Base-by-base conservation (phyloP, 257 asterid genomes). In the Solanum chiquidenum region DNA sequence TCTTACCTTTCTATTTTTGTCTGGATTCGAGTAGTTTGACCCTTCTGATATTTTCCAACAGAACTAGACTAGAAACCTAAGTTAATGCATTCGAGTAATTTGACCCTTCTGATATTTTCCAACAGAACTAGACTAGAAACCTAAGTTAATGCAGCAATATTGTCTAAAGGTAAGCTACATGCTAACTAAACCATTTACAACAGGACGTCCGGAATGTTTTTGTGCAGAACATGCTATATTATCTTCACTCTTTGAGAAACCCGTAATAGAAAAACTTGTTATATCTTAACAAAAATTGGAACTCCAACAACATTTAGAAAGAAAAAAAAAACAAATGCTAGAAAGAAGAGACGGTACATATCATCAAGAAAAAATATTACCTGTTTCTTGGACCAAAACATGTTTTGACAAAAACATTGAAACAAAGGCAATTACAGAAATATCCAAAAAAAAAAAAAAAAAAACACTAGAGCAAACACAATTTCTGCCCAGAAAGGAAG, bases 11-110 rank as follows among this genome's bases (percentile, higher is more conserved):
- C 88, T 90, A 95, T 52, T 13, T 29, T 29, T 68, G 96, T 92
- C 91, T 96, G 95, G 87, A 96, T 94, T 90, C 92, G 98, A 89
- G 97, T 88, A 90, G 94, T 98, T 98, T 96, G 95, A 52, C 90
- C 52, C 62, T 40, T 40, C 7, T 12, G 46, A 12, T 52, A 69
- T 52, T 85, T 68, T 44, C 62, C 46, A 84, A 27, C 76, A 60
- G 62, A 44, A 68, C 37, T 46, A 74, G n/a, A 38, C 37, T n/a
- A 55, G 55, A 42, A 85, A 23, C 3, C 37, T 72, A 44, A 42
- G 38, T 12, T 40, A 9, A 80, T 27, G 49, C 31, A 96, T 94
- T 90, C 92, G 98, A 89, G 97, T 88, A 90, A 95, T 98, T 98
- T 96, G 95, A 52, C 90, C 52, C 62, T 40, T 40, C 7, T 12